Percentiles rank a stretch among this genome's conserved stretches.
These are phyloP conservation scores for Pythium sukuiense DNA, from an alignment of 352 stramenopile genomes.

Conservation along the genomic window DNA sequence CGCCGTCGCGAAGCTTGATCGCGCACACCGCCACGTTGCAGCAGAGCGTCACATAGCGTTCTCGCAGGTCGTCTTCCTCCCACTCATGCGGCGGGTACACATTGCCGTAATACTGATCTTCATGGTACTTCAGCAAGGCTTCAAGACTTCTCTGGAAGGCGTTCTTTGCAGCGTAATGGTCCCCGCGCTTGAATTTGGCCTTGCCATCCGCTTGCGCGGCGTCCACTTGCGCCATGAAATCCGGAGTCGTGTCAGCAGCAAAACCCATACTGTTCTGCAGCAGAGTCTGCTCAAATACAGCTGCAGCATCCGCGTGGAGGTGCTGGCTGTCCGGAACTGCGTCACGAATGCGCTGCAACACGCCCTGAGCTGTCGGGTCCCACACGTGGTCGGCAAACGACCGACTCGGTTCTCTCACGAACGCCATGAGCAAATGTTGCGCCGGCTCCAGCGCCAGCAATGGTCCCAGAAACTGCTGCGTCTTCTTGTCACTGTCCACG, in stretches of 20 bases:
- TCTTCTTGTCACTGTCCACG: slow-evolving; percentile 43
- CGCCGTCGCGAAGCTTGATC: slow-evolving; percentile 60
- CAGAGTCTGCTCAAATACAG: slow-evolving; percentile 42
- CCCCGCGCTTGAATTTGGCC: slow-evolving; percentile 55
- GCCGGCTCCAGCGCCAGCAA: slow-evolving; percentile 60
- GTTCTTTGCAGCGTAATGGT: slow-evolving; percentile 69
- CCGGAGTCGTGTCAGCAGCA: neutral
- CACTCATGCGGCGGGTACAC: slow-evolving; percentile 35
- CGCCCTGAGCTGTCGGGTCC: slow-evolving; percentile 59
- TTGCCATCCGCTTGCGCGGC: slow-evolving; percentile 58
- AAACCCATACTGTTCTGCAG: slow-evolving; percentile 15
- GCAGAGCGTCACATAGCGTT: slow-evolving; percentile 63
- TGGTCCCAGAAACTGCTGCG: slow-evolving; percentile 51
- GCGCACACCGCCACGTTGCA: slow-evolving; percentile 78
- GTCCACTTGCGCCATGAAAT: slow-evolving; percentile 44
- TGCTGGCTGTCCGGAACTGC: slow-evolving; percentile 3
- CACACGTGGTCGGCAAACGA: slow-evolving; percentile 79
- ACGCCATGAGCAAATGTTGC: slow-evolving; percentile 71
- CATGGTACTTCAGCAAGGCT: slow-evolving; percentile 39
- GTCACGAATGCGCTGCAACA: slow-evolving; percentile 48
- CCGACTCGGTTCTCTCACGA: slow-evolving; percentile 54
- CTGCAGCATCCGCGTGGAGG: slow-evolving; percentile 29
- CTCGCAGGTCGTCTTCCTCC: slow-evolving; percentile 39
- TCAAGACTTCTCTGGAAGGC: slow-evolving; percentile 58
- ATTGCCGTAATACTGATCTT: slow-evolving; percentile 50